These are phyloP conservation scores for Jacaranda copaia DNA, from an alignment of 257 asterid species.

Conservation along the genomic window DNA sequence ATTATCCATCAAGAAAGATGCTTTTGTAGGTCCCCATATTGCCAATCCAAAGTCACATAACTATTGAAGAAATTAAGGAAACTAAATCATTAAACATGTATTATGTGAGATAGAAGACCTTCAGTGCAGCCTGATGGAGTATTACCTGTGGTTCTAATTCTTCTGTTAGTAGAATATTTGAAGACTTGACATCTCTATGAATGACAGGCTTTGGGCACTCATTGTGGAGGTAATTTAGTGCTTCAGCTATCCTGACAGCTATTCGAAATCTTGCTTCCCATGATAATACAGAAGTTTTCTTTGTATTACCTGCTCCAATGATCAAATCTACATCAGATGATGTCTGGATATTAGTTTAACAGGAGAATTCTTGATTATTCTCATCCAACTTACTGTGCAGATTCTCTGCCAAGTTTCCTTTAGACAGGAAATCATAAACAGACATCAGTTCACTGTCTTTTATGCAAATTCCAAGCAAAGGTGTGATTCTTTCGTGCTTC, in stretches of 20 bases:
- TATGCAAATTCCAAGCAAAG: constrained; percentile 77
- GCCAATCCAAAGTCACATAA: constrained; percentile 93
- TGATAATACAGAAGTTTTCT: constrained; percentile 50
- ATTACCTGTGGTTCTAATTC: constrained; percentile 78
- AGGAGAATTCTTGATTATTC: neutral
- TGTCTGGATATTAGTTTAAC: neutral
- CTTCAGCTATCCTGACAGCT: constrained; percentile 87
- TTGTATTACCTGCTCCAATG: constrained; percentile 51
- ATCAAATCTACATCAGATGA: constrained; percentile 32
- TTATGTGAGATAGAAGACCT: neutral
- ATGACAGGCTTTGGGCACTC: constrained; percentile 70
- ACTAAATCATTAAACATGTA: neutral
- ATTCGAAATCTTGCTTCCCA: constrained; percentile 81
- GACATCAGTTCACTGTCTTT: constrained; percentile 65
- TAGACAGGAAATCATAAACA: constrained; percentile 67
- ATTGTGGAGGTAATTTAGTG: constrained; percentile 76
- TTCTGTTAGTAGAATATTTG: constrained; percentile 78
- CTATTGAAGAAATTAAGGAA: constrained; percentile 44
- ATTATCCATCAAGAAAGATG: constrained; percentile 67
- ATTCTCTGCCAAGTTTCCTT: constrained; percentile 85
- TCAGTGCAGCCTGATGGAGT: neutral
- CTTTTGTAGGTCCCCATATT: constrained; percentile 77
- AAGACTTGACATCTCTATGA: constrained; percentile 93
- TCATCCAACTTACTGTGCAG: constrained; percentile 61
- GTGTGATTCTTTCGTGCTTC: constrained; percentile 68